Evolutionary conservation across 495 filamentous ascomycete genomes (phyloP).

Genomic region (Hypoxylon subgilvum): DNA sequence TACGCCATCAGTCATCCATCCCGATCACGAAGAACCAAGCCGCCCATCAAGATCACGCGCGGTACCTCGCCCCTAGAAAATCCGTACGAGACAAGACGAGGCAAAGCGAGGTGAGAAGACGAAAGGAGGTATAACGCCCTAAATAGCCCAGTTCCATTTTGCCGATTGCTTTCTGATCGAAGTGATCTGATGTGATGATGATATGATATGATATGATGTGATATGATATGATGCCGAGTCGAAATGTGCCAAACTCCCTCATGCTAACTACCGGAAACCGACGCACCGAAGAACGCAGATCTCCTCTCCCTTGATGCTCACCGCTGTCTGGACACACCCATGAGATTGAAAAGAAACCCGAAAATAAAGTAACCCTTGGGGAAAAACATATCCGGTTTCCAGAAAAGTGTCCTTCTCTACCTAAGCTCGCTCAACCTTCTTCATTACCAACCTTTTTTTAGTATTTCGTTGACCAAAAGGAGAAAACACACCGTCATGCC

Average conservation of each 20-base stretch:
- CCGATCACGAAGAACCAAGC: too few species aligned
- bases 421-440: constrained; percentile 16
- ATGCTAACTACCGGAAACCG: constrained; percentile 11
- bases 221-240: background rate
- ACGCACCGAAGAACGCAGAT: background rate
- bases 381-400: too few species aligned
- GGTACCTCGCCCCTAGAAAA: too few species aligned
- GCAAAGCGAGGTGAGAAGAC: too few species aligned
- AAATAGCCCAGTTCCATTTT: constrained; percentile 4
- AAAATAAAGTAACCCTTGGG: too few species aligned
- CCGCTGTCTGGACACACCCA: constrained; percentile 21
- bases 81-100: too few species aligned
- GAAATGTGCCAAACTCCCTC: constrained; percentile 35
- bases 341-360: too few species aligned
- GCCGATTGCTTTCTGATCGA: constrained; percentile 3
- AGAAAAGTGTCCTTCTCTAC: constrained; percentile 30
- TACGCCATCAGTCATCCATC: too few species aligned
- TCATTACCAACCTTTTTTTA: constrained; percentile 16
- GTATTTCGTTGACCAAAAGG: too few species aligned
- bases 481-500: constrained; percentile 21
- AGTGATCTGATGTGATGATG: too few species aligned
- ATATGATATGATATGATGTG: too few species aligned
- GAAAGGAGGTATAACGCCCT: background rate
- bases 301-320: constrained; percentile 24
- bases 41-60: too few species aligned